Conservation (phyloP, 163 green algal genomes). For the Chlamydomonas reinhardtii region DNA sequence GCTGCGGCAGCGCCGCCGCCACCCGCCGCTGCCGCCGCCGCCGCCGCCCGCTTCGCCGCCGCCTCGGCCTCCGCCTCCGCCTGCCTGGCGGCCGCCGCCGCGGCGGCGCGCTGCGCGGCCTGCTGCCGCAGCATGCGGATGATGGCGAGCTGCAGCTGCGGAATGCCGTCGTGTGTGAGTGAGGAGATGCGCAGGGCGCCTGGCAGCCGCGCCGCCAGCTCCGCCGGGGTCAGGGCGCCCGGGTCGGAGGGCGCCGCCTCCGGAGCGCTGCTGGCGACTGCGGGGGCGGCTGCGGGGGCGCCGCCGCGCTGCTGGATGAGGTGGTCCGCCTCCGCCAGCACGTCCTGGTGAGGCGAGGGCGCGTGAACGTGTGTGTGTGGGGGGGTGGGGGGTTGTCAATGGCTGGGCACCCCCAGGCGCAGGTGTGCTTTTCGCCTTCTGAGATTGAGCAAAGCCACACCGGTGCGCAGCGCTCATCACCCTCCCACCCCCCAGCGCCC, state of each 20-base stretch:
- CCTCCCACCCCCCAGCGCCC: too few species aligned
- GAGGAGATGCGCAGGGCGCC: constrained; percentile 80
- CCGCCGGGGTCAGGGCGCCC: not conserved
- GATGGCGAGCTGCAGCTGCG: constrained; percentile 73
- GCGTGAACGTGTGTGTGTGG: not conserved
- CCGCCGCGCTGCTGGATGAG: not conserved
- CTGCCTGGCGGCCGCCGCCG: not conserved
- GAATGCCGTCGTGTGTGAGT: constrained; percentile 76
- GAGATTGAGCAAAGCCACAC: too few species aligned
- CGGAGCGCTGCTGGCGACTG: not conserved
- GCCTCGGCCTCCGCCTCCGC: not conserved
- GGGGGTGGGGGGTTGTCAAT: too few species aligned
- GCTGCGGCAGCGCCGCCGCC: too few species aligned
- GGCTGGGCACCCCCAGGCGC: too few species aligned
- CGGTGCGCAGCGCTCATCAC: too few species aligned
- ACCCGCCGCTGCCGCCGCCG: too few species aligned
- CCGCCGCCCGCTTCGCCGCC: not conserved
- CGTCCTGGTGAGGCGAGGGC: too few species aligned
- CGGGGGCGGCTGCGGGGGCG: not conserved
- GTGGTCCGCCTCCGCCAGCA: not conserved
- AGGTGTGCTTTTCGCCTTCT: too few species aligned
- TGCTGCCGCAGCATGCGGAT: constrained; percentile 62
- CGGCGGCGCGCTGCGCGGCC: not conserved
- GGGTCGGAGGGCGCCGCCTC: constrained; percentile 4
- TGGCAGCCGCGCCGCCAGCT: constrained; percentile 61